phyloP scores from a whole-genome alignment of 495 filamentous ascomycete species.

The Penicillium ucsense region DNA sequence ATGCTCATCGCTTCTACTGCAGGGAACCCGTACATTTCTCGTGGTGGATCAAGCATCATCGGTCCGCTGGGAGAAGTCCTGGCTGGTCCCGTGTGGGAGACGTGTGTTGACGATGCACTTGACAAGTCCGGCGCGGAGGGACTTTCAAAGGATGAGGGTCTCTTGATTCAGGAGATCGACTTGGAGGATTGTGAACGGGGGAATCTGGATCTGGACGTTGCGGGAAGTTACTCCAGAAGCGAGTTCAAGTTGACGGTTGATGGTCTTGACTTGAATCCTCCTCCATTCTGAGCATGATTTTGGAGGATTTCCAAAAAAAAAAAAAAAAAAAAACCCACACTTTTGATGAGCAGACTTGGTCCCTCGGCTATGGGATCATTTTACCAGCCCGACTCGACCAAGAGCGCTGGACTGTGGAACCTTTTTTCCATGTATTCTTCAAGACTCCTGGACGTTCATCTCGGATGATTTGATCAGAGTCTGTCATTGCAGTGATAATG shows the following conservation, averaged over 20 bases:
- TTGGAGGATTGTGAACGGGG: constrained; percentile 57
- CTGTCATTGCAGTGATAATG: no score
- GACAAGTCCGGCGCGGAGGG: background rate
- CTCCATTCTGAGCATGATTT: constrained; percentile 19
- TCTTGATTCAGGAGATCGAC: constrained; percentile 44
- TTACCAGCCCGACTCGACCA: no score
- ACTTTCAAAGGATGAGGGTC: constrained; percentile 12
- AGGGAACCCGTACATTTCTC: constrained; percentile 13
- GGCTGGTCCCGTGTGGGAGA: constrained; percentile 75
- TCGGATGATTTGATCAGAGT: background rate
- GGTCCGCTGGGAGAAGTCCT: constrained; percentile 69
- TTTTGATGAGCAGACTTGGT: no score
- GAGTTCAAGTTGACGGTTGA: constrained; percentile 74
- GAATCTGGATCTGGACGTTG: constrained; percentile 57
- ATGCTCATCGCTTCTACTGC: no score
- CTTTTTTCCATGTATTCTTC: background rate
- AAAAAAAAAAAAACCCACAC: background rate
- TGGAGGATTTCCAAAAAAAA: background rate
- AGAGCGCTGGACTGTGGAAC: background rate
- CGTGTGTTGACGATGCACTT: constrained; percentile 43
- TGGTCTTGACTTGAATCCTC: constrained; percentile 64
- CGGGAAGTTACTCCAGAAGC: constrained; percentile 71
- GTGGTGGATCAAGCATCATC: constrained; percentile 77
- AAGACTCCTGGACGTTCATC: background rate
- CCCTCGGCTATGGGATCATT: no score